Conservation (phyloP, 495 filamentous ascomycete species). For the Lepraria neglecta region DNA sequence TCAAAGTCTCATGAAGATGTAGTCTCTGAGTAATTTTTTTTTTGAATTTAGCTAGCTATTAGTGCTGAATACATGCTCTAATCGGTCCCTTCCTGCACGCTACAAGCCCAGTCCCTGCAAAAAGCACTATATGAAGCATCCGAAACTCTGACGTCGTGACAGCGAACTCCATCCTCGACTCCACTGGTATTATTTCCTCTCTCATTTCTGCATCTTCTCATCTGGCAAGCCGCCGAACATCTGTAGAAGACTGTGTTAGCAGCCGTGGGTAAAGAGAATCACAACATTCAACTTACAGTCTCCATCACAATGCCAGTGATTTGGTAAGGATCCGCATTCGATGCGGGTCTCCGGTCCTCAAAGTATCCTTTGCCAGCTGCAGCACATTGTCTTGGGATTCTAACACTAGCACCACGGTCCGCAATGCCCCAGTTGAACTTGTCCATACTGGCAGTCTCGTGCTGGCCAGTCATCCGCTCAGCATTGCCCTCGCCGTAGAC, state of each 20-base stretch:
- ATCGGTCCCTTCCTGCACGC: neutral
- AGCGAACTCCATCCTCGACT: neutral
- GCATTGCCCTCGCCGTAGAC: conserved; percentile 97
- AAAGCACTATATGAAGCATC: neutral
- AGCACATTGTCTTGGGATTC: conserved; percentile 83
- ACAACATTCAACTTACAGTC: conserved; percentile 38
- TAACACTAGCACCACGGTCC: conserved; percentile 88
- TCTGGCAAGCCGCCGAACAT: conserved; percentile 27
- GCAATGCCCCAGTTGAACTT: conserved; percentile 93
- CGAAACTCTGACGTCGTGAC: conserved; percentile 12
- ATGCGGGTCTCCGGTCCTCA: conserved; percentile 91
- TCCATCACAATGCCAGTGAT: conserved; percentile 90
- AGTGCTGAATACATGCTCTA: conserved; percentile 3
- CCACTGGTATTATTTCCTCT: neutral
- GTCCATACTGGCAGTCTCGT: conserved; percentile 94
- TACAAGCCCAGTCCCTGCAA: neutral
- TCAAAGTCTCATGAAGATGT: neutral
- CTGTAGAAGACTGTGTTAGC: conserved; percentile 10
- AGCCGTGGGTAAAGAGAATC: too few relatives aligned
- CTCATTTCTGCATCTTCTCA: conserved; percentile 15
- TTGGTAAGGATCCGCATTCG: conserved; percentile 94
- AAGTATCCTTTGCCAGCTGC: conserved; percentile 98
- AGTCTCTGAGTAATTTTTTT: neutral
- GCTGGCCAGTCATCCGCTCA: conserved; percentile 82
- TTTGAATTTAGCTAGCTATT: conserved; percentile 5